Conservation (phyloP, 2,329 filamentous ascomycete species). For the Colletotrichum spaethianum region DNA sequence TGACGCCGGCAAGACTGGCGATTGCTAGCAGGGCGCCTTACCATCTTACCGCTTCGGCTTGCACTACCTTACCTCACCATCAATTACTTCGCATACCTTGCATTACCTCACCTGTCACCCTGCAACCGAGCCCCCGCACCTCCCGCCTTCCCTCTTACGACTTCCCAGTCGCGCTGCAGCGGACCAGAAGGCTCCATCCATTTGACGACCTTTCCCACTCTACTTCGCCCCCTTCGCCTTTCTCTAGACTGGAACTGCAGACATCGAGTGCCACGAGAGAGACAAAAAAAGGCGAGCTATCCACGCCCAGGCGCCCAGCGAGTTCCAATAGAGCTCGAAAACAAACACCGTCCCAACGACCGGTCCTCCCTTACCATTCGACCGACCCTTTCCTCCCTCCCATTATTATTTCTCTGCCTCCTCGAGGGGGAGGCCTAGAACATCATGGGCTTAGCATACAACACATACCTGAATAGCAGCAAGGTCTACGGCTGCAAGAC, state of each 20-base stretch:
- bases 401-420: slow-evolving; percentile 3
- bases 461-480: slow-evolving; percentile 87
- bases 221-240: not conserved
- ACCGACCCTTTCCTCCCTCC: not conserved
- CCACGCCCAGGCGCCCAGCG: not conserved
- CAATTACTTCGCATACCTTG: not conserved
- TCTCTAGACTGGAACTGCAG: not conserved
- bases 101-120: not conserved
- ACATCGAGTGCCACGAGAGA: not conserved
- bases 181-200: not conserved
- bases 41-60: not conserved
- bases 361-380: not conserved
- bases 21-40: not conserved
- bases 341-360: not conserved
- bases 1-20: not conserved
- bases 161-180: not conserved
- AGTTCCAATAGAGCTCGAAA: not conserved
- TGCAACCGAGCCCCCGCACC: slow-evolving; percentile 1
- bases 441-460: slow-evolving; percentile 91
- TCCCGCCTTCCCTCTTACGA: not conserved
- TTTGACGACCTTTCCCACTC: not conserved
- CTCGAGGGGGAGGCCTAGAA: slow-evolving; percentile 2
- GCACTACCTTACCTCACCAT: not conserved
- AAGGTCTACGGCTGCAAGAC: slow-evolving; percentile 94
- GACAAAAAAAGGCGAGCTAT: not conserved